phyloP scores from a whole-genome alignment of 495 filamentous ascomycete genomes.

The Staphylotrichum longicolle region DNA sequence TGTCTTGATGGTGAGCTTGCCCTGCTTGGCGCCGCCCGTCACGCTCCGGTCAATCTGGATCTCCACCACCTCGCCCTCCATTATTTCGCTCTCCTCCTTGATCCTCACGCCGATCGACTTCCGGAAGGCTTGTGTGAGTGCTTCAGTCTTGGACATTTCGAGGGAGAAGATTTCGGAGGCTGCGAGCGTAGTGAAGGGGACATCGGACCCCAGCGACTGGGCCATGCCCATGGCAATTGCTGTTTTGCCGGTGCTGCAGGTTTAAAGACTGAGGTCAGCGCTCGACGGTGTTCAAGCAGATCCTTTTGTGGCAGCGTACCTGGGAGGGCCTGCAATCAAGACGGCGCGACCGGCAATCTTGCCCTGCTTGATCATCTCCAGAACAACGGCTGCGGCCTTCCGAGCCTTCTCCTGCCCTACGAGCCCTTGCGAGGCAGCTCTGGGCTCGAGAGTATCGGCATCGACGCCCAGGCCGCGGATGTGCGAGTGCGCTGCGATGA shows the following conservation, averaged over 20 bases:
- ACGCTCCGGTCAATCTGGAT: constrained; percentile 98
- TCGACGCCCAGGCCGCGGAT: constrained; percentile 95
- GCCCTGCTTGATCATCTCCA: constrained; percentile 98
- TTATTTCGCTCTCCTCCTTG: constrained; percentile 98
- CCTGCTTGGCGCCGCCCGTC: constrained; percentile 94
- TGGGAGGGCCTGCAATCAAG: constrained; percentile 92
- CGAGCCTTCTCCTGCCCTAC: constrained; percentile 95
- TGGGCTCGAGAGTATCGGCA: constrained; percentile 82
- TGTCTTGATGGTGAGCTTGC: constrained; percentile 98
- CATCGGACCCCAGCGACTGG: constrained; percentile 87
- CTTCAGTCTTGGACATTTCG: constrained; percentile 99
- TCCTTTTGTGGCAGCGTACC: constrained; percentile 33
- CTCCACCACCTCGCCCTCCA: constrained; percentile 98
- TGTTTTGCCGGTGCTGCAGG: constrained; percentile 83
- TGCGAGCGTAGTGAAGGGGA: constrained; percentile 93
- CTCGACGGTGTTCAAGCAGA: not conserved
- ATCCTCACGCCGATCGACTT: constrained; percentile 96
- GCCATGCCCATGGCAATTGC: constrained; percentile 99
- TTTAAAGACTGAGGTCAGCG: constrained; percentile 7
- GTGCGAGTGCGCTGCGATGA: constrained; percentile 97
- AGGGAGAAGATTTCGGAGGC: constrained; percentile 96
- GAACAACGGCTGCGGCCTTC: constrained; percentile 89
- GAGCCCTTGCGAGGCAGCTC: constrained; percentile 85
- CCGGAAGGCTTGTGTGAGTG: constrained; percentile 93
- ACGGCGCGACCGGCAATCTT: constrained; percentile 97